phyloP scores from a whole-genome alignment of 2,329 filamentous ascomycete species.

The Pseudonectria buxi region DNA sequence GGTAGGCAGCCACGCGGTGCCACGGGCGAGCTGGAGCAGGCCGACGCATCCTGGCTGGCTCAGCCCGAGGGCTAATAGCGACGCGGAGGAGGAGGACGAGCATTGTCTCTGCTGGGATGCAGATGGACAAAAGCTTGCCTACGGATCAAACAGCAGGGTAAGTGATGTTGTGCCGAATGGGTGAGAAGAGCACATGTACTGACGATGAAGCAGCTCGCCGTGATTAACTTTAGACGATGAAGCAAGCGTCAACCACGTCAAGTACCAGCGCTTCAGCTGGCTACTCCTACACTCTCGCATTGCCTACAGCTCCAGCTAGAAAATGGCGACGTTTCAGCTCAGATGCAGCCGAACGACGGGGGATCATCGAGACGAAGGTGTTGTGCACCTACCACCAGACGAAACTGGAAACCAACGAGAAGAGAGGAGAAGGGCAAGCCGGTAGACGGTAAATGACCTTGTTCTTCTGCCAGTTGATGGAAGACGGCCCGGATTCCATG shows the following conservation, averaged over 20 bases:
- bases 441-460: too few species aligned
- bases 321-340: too few species aligned
- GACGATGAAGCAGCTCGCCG: constrained; percentile 34
- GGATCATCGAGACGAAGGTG: too few species aligned
- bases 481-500: too few species aligned
- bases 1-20: constrained; percentile 50
- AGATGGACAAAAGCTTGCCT: constrained; percentile 55
- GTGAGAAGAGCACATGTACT: constrained; percentile 2
- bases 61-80: constrained; percentile 47
- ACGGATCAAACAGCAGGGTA: constrained; percentile 57
- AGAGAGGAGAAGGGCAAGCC: too few species aligned
- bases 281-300: too few species aligned
- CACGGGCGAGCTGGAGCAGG: constrained; percentile 54
- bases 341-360: too few species aligned
- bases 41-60: constrained; percentile 50
- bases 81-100: constrained; percentile 52
- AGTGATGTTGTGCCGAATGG: constrained; percentile 26
- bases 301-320: too few species aligned
- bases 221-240: constrained; percentile 44
- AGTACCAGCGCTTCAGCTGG: not conserved
- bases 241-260: not conserved
- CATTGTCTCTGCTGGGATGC: constrained; percentile 58
- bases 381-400: too few species aligned
- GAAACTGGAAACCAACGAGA: too few species aligned
- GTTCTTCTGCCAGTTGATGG: too few species aligned